Base-by-base conservation (phyloP, 306 rosid species). In the Medicago arabica region DNA sequence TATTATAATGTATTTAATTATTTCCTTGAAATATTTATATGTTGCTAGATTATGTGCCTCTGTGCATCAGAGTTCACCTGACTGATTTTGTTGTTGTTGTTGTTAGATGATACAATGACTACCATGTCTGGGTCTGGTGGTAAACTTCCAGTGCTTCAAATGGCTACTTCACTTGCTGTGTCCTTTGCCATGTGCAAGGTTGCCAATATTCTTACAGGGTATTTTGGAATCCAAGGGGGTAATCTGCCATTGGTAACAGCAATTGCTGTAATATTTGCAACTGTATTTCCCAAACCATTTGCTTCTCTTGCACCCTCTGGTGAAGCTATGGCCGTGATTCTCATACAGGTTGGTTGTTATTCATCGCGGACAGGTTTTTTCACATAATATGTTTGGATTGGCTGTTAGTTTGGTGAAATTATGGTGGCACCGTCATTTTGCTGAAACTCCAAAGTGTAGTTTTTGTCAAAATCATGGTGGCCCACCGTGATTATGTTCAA, bases 171-270 rank as follows among this genome's bases (percentile, higher is more conserved):
- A 54, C 72, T 92, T 60, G 82, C 92, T 14, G 73, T 83, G 67
- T 86, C 97, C 62, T 88, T 89, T 69, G 57, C 81, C 19, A 86
- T 88, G 43, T 88, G 97, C 85, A 88, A 86, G 79, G 82, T 76
- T 77, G 85, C 82, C 23, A 31, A 80, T 14, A 77, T 23, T 76
- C 67, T 88, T 62, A 78, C 85, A 18, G 65, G 39, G n/a, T 39
- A 75, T 65, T 82, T 76, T 62, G 86, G 90, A 80, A 82, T 89
- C 75, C 87, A 66, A 83, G 97, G 97, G 75, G 96, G 86, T 57
- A 81, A 4, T 69, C 83, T 92, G 68, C 91, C 96, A 13, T 80
- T 47, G 51, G 79, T 86, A 86, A 89, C 97, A 72, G 93, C 92
- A 15, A 74, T 84, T 73, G 88, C 82, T 44, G 93, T 89, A 70